Evolutionary conservation across 1,284 basidiomycete species (phyloP).

Genomic region (Blastosporella zonata): DNA sequence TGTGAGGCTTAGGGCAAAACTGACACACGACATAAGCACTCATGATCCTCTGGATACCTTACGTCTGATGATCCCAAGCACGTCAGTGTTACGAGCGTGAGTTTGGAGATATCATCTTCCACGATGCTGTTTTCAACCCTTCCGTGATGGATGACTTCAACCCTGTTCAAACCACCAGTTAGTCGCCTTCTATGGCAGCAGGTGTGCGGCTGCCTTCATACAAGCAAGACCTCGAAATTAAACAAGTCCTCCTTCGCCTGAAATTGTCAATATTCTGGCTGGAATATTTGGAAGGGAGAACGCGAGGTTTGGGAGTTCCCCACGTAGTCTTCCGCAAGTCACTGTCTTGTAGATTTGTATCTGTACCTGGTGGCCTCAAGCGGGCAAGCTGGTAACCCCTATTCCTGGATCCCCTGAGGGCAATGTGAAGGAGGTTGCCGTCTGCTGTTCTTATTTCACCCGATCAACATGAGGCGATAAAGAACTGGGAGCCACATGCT

Average conservation of each 20-base stretch:
- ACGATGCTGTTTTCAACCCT: constrained; percentile 3
- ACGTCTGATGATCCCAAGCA: constrained; percentile 68
- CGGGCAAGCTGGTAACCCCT: too few relatives aligned
- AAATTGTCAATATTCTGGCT: constrained; percentile 2
- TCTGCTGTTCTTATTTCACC: neutral
- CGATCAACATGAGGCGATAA: neutral
- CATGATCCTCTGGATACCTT: constrained; percentile 60
- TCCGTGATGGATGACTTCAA: constrained; percentile 60
- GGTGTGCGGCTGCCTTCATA: neutral
- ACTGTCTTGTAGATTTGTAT: too few relatives aligned
- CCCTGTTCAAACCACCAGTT: constrained; percentile 47
- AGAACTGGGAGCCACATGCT: neutral
- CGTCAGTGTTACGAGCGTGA: constrained; percentile 62
- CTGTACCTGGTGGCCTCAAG: too few relatives aligned
- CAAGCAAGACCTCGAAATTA: constrained; percentile 2
- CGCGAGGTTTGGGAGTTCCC: too few relatives aligned
- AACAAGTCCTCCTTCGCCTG: constrained; percentile 5
- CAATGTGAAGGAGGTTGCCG: neutral
- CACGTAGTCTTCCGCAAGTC: too few relatives aligned
- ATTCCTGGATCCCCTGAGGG: neutral
- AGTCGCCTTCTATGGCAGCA: constrained; percentile 5
- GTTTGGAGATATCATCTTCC: constrained; percentile 21
- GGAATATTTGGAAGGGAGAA: too few relatives aligned
- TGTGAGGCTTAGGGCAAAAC: constrained; percentile 71
- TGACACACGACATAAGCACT: too few relatives aligned